Conservation (phyloP, 2,329 filamentous ascomycete genomes). For the Calonectria pseudoreteaudii region DNA sequence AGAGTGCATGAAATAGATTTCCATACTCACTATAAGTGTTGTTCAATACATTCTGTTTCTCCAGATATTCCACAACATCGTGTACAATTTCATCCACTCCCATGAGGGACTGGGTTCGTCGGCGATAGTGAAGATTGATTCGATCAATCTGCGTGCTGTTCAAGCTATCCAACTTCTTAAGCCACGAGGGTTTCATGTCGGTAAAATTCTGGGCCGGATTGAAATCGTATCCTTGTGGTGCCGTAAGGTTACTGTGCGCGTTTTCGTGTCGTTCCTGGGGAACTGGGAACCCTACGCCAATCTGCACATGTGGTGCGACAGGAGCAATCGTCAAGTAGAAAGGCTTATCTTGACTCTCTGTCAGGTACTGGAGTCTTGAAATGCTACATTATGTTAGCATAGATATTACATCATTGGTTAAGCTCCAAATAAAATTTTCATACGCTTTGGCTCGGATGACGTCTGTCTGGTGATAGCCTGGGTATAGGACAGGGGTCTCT, state of each 20-base stretch:
- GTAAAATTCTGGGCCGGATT: slow-evolving; percentile 59
- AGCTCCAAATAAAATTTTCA: not conserved
- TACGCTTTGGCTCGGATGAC: slow-evolving; percentile 26
- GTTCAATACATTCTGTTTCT: slow-evolving; percentile 45
- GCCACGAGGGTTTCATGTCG: slow-evolving; percentile 14
- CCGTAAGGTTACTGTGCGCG: slow-evolving; percentile 67
- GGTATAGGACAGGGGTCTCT: slow-evolving; percentile 12
- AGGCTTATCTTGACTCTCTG: slow-evolving; percentile 45
- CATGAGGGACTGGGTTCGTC: slow-evolving; percentile 54
- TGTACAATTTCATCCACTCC: slow-evolving; percentile 58
- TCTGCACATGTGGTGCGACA: slow-evolving; percentile 41
- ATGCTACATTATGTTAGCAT: slow-evolving; percentile 5
- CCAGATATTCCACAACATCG: slow-evolving; percentile 49
- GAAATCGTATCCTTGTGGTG: slow-evolving; percentile 72
- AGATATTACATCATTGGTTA: not conserved
- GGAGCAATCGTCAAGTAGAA: slow-evolving; percentile 69
- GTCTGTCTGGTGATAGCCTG: slow-evolving; percentile 24
- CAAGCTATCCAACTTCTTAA: slow-evolving; percentile 41
- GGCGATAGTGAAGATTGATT: slow-evolving; percentile 50
- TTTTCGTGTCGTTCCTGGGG: slow-evolving; percentile 66
- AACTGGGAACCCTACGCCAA: slow-evolving; percentile 44
- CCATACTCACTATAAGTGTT: slow-evolving; percentile 53
- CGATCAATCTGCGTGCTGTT: slow-evolving; percentile 12
- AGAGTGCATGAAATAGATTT: too few relatives aligned
- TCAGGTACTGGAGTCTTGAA: slow-evolving; percentile 15